Evolutionary conservation across 2,329 filamentous ascomycete genomes (phyloP), one percentile per base, ranked within the genome.

Genomic region (Hymenoscyphus repandus): DNA sequence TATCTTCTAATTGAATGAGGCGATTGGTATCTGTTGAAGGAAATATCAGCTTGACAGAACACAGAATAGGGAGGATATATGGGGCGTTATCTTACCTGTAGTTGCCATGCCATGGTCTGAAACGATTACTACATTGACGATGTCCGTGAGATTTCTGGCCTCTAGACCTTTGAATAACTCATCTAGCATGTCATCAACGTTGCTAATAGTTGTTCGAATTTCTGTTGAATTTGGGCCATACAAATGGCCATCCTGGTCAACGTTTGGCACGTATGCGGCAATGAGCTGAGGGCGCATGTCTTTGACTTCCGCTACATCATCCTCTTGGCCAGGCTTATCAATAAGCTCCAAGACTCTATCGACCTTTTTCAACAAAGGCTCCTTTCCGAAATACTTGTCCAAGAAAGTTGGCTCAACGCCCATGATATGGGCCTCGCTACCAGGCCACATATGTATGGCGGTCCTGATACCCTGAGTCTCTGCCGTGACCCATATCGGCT

Each of bases 41-140:
- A 27, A 27, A 27, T 27, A 7, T 27, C 7, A 27, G 22, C 4
- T 27, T 7, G n/a, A 27, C 22, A 27, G 22, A 27, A 7, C 22
- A 27, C 22, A 27, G 22, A 27, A 27, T 4, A 27, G 4, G 7
- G 7, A 27, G 7, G 22, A 27, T 4, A 27, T 27, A 7, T 27
- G 4, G 4, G 22, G 4, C 4, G 7, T 27, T 27, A 27, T 27
- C 22, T 40, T 40, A 18, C 13, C n/a, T 15, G 18, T 18, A 0
- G 90, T 95, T 1, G 93, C 93, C 93, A 99, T 99, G 45, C 93
- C 93, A 66, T 99, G 93, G 66, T 99, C 93, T 0, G 90, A 96
- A 2, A 99, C 92, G n/a, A 99, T 78, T 32, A 99, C 83, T 6
- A 99, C 79, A 59, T 99, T 99, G 64, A 97, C 89, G 53, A 99